Evolutionary conservation across 2,329 filamentous ascomycete species (phyloP), one percentile per base, ranked within the genome.

Genomic region (Ascocoryne sarcoides): DNA sequence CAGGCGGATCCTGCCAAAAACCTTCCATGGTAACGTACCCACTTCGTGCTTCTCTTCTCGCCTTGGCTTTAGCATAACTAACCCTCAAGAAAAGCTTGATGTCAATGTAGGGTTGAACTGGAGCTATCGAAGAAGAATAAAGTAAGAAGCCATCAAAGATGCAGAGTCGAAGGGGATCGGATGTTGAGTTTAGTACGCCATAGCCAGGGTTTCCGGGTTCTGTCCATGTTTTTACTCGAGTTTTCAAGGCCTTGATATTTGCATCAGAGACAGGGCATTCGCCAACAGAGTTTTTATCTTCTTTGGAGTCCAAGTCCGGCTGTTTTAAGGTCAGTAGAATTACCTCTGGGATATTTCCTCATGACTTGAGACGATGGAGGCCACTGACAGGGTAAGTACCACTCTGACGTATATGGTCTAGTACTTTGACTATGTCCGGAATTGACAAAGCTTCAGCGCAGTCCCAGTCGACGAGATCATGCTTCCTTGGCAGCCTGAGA

Each of bases 1-100:
- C 89, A 0, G 87, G 87, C 0, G 92, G 92, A 61, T 98, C 92
- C 42, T 80, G 73, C 92, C 92, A 98, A 65, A 95, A 98, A 19
- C 89, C 90, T 56, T 95, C 79, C 4, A 83, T 62, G 3, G 85
- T 90, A 20, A 87, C 83, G 60, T 92, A 92, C 9, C 84, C 84
- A 50, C 73, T 77, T 39, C 85, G 67, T 0, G 76, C 77, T 56
- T 83, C 76, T 20, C 85, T 67, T 17, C 85, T 70, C 23, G 67
- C 63, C 55, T 81, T 83, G 3, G 81, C 81, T 30, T 65, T 73
- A 10, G 65, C 65, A 44, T 81, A 80, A 19, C 76, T 74, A 2
- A 84, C 82, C 0, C 79, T 75, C 14, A 96, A 64, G 54, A 96
- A 90, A 3, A 96, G 63, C 54, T 79, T 83, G 30, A 93, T 62